Percentiles rank a stretch among this genome's conserved stretches.
Evolutionary conservation across 2,329 filamentous ascomycete genomes (phyloP).

Genomic region (Verticillium tricorpus): DNA sequence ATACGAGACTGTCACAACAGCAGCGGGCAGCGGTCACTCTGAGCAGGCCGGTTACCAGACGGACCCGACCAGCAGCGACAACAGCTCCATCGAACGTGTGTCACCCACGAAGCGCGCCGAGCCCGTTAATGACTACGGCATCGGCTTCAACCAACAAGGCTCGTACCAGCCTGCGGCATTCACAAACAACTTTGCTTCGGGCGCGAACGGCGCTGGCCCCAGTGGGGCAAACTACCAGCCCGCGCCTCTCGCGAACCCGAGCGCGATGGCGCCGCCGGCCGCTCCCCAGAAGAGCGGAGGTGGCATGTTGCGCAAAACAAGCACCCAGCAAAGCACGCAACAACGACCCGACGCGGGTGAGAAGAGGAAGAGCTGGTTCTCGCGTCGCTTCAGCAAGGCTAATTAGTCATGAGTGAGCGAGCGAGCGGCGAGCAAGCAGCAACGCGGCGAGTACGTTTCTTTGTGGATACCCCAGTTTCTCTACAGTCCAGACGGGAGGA

Average conservation of each 20-base stretch:
- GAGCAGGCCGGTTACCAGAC: slow-evolving; percentile 78
- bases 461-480: slow-evolving; percentile 16
- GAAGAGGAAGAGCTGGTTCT: slow-evolving; percentile 90
- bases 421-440: background rate
- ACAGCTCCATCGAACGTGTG: slow-evolving; percentile 80
- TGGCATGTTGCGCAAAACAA: slow-evolving; percentile 15
- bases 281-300: slow-evolving; percentile 17
- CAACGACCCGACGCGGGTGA: slow-evolving; percentile 39
- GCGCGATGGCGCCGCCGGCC: background rate
- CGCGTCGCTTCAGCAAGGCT: slow-evolving; percentile 71
- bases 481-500: slow-evolving; percentile 2
- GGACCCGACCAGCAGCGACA: slow-evolving; percentile 82
- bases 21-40: slow-evolving; percentile 66
- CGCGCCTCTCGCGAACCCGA: background rate
- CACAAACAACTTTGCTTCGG: slow-evolving; percentile 21
- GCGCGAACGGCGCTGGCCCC: slow-evolving; percentile 1
- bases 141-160: slow-evolving; percentile 43
- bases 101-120: slow-evolving; percentile 47
- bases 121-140: slow-evolving; percentile 61
- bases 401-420: background rate
- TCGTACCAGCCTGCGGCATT: slow-evolving; percentile 33
- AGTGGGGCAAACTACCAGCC: slow-evolving; percentile 1
- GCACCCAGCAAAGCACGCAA: slow-evolving; percentile 11
- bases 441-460: slow-evolving; percentile 1
- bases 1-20: slow-evolving; percentile 81